These are phyloP conservation scores for Pseudognaphalium luteoalbum DNA, from an alignment of 129 eudicot genomes.

Conservation along the genomic window DNA sequence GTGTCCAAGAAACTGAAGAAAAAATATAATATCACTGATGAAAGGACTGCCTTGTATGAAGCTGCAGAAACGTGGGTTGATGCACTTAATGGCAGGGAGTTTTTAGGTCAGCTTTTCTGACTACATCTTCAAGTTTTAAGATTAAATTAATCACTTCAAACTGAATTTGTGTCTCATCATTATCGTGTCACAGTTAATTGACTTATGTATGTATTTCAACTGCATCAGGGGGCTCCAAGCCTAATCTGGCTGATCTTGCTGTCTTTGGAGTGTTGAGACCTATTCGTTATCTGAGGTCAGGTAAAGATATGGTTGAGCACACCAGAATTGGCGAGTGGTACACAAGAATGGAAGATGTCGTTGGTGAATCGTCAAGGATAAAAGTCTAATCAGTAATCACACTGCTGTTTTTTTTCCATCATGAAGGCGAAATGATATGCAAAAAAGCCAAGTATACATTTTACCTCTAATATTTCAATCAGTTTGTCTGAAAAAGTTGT, in stretches of 20 bases:
- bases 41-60: conserved; percentile 54
- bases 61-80: conserved; percentile 59
- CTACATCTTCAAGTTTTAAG: conserved; percentile 4
- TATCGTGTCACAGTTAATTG: background rate
- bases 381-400: conserved; percentile 22
- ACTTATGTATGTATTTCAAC: conserved; percentile 12
- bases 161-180: background rate
- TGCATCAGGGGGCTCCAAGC: conserved; percentile 45
- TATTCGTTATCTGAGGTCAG: conserved; percentile 45
- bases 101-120: conserved; percentile 46
- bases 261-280: conserved; percentile 50
- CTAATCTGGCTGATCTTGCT: conserved; percentile 51
- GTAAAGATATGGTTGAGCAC: conserved; percentile 53
- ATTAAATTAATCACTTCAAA: background rate
- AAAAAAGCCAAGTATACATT: conserved; percentile 23
- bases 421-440: conserved; percentile 19
- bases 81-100: conserved; percentile 56
- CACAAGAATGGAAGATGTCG: conserved; percentile 41
- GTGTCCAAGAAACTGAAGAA: conserved; percentile 59
- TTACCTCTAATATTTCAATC: conserved; percentile 22
- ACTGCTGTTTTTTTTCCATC: conserved; percentile 7
- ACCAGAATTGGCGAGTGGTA: conserved; percentile 52
- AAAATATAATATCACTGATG: conserved; percentile 51
- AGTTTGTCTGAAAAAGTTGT: conserved; percentile 8
- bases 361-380: conserved; percentile 53